These are phyloP conservation scores for Arachis stenosperma DNA, from an alignment of 306 rosid genomes.

Conservation along the genomic window DNA sequence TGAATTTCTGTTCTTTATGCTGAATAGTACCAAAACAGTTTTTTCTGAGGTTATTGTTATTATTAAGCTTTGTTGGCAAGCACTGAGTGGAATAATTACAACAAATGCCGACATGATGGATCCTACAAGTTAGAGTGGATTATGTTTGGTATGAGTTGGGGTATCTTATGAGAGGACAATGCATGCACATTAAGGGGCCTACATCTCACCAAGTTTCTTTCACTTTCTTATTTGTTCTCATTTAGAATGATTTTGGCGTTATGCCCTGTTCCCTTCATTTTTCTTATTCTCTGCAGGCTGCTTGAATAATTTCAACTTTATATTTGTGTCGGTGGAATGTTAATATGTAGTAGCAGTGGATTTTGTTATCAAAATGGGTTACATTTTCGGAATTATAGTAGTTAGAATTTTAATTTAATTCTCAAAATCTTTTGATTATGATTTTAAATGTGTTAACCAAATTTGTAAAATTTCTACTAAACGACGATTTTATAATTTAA, in stretches of 20 bases:
- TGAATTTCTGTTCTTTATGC: conserved; percentile 1
- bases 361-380: too few species aligned
- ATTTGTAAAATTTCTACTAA: too few species aligned
- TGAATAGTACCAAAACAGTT: neutral
- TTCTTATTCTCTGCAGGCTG: neutral
- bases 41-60: conserved; percentile 4
- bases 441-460: too few species aligned
- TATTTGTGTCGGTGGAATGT: too few species aligned
- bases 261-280: conserved; percentile 6
- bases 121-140: conserved; percentile 1
- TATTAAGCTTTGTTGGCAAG: conserved; percentile 30
- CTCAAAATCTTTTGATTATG: too few species aligned
- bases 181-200: conserved; percentile 20
- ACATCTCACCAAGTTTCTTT: conserved; percentile 9
- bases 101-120: conserved; percentile 10
- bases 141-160: conserved; percentile 16
- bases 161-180: neutral
- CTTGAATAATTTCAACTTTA: neutral
- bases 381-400: neutral
- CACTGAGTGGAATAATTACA: conserved; percentile 22
- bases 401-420: too few species aligned
- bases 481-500: too few species aligned
- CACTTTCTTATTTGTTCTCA: conserved; percentile 6
- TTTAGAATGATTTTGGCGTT: conserved; percentile 22
- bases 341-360: too few species aligned